Conservation (phyloP, 257 asterid genomes). For the Penstemon eatonii region DNA sequence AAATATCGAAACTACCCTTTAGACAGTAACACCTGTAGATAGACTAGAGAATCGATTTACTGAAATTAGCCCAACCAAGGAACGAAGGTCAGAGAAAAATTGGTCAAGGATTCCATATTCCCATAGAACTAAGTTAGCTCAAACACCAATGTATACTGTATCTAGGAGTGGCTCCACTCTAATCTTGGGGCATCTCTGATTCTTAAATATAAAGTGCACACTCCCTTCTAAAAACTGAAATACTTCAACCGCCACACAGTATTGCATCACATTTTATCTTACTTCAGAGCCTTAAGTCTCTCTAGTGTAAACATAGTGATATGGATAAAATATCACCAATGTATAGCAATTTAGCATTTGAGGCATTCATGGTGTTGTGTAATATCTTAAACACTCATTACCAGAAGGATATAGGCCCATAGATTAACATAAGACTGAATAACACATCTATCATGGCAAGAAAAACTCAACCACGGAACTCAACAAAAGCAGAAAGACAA, state of each 20-base stretch:
- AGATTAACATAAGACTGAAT: not conserved
- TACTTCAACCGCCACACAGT: not conserved
- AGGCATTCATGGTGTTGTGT: not conserved
- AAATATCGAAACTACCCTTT: not conserved
- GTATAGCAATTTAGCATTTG: not conserved
- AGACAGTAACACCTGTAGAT: not conserved
- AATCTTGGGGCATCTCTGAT: not conserved
- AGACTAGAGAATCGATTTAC: not conserved
- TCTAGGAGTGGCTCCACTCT: not conserved
- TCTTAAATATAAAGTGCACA: constrained; percentile 2
- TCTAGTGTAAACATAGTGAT: not conserved
- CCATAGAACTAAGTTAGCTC: not conserved
- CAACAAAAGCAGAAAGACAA: not conserved
- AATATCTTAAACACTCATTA: not conserved
- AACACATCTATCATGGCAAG: not conserved
- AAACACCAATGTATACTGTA: not conserved
- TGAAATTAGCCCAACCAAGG: not conserved
- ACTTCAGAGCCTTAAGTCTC: not conserved
- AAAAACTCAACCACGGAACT: not conserved
- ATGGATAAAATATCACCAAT: not conserved
- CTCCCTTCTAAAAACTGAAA: not conserved
- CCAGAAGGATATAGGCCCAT: not conserved
- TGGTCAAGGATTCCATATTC: not conserved
- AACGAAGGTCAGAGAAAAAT: not conserved
- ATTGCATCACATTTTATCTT: not conserved